phyloP scores from a whole-genome alignment of 78 protist genomes.

The Kipferlia bialata region DNA sequence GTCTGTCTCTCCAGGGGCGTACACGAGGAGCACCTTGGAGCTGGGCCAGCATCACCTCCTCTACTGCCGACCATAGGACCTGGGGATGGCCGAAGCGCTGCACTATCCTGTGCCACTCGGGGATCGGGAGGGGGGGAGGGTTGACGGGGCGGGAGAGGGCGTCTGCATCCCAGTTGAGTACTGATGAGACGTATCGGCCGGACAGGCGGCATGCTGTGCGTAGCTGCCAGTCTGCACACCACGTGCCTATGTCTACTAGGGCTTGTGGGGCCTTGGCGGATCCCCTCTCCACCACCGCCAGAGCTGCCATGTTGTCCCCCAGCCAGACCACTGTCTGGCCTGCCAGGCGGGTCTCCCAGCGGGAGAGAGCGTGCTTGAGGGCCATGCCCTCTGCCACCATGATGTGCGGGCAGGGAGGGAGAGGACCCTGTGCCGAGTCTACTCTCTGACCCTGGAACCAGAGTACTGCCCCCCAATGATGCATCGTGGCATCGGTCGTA shows the following conservation, averaged over 20 bases:
- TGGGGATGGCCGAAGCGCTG: too few species aligned
- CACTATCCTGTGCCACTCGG: neutral
- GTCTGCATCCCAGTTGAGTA: neutral
- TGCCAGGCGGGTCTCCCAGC: too few species aligned
- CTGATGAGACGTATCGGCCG: neutral
- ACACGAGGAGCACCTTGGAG: too few species aligned
- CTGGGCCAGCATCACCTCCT: too few species aligned
- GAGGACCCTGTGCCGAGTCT: neutral
- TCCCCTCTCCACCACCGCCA: neutral
- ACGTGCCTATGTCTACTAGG: neutral
- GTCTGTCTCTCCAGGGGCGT: too few species aligned
- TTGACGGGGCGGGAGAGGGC: neutral
- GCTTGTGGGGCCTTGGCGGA: neutral
- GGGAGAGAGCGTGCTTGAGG: neutral
- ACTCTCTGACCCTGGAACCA: neutral
- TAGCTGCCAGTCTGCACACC: neutral
- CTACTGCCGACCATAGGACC: too few species aligned
- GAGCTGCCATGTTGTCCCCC: neutral
- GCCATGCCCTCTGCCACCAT: neutral
- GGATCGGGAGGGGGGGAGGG: neutral
- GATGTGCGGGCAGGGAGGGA: neutral
- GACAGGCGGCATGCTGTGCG: neutral
- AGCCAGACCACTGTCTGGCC: neutral
- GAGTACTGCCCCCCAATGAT: neutral
- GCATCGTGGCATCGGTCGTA: neutral